Evolutionary conservation across 1,284 basidiomycete species (phyloP).

Genomic region (Porogramme epimiltina): DNA sequence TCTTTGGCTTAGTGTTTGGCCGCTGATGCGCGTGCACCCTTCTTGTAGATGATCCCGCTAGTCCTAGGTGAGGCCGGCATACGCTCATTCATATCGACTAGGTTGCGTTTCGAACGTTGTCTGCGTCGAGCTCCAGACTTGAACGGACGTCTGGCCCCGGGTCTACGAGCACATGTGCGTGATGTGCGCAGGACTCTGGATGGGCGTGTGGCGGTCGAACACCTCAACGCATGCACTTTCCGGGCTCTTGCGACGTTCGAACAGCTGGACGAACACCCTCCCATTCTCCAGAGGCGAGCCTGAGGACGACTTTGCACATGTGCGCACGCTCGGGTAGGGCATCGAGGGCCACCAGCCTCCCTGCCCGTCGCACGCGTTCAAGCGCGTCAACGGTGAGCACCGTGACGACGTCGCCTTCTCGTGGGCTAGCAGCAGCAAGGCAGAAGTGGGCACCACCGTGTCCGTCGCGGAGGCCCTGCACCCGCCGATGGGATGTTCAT

Average conservation of each 20-base stretch:
- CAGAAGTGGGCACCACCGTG: conserved; percentile 2
- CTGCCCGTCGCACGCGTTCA: conserved; percentile 20
- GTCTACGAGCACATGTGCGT: conserved; percentile 83
- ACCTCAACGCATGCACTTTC: conserved; percentile 46
- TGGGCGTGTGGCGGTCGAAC: conserved; percentile 62
- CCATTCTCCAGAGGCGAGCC: too few relatives aligned
- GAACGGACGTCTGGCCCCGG: conserved; percentile 74
- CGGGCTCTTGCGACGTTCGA: conserved; percentile 35
- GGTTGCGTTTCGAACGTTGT: conserved; percentile 57
- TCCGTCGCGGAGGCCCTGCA: neutral
- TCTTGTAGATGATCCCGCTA: conserved; percentile 46
- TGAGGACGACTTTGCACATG: conserved; percentile 49
- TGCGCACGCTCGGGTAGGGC: conserved; percentile 65
- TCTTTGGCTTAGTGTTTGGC: neutral
- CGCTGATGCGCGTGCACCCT: neutral
- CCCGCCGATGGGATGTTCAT: conserved; percentile 18
- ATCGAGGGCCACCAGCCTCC: conserved; percentile 54
- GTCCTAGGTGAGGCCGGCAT: conserved; percentile 25
- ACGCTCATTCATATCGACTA: too few relatives aligned
- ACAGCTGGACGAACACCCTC: conserved; percentile 50
- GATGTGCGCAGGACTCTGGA: conserved; percentile 76
- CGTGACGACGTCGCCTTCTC: conserved; percentile 30
- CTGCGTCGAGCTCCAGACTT: conserved; percentile 46
- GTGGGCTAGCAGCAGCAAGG: conserved; percentile 17
- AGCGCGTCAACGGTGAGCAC: conserved; percentile 29